Evolutionary conservation across 208 protist genomes (phyloP).

Genomic region (Trypanosoma cruzi): DNA sequence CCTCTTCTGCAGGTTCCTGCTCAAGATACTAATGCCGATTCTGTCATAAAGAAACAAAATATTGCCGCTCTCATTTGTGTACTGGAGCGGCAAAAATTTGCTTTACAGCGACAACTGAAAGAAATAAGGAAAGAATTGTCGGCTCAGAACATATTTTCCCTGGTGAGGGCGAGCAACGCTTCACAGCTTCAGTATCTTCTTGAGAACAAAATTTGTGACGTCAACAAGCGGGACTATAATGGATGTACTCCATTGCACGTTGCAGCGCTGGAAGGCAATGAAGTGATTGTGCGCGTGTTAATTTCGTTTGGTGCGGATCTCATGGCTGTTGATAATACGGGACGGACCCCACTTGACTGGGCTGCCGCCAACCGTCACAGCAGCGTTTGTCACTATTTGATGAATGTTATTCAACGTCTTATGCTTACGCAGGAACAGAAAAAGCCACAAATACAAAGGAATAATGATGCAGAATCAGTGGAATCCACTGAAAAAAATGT

Average conservation of each 20-base stretch:
- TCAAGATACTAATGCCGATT: constrained; percentile 25
- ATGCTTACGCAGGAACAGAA: constrained; percentile 12
- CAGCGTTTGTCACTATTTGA: constrained; percentile 63
- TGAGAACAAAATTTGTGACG: constrained; percentile 55
- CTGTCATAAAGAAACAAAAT: constrained; percentile 46
- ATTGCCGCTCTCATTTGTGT: constrained; percentile 59
- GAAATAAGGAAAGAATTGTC: constrained; percentile 62
- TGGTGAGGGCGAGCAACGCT: constrained; percentile 78
- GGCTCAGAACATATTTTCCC: constrained; percentile 74
- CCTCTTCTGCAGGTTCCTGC: constrained; percentile 15
- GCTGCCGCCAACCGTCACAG: constrained; percentile 84
- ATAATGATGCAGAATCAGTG: not conserved
- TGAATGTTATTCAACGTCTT: constrained; percentile 43
- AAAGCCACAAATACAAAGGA: constrained; percentile 21
- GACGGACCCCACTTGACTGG: constrained; percentile 84
- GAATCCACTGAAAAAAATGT: not conserved
- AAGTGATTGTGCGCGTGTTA: constrained; percentile 74
- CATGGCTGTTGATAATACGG: constrained; percentile 61
- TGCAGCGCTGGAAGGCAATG: constrained; percentile 78
- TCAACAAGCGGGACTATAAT: constrained; percentile 90
- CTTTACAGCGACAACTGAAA: constrained; percentile 53
- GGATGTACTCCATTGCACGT: constrained; percentile 87
- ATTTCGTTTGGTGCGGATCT: constrained; percentile 85
- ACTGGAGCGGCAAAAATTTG: constrained; percentile 61
- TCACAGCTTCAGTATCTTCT: constrained; percentile 81